Conservation (phyloP, 139 green algal genomes). For the Chlamydomonas sp. region DNA sequence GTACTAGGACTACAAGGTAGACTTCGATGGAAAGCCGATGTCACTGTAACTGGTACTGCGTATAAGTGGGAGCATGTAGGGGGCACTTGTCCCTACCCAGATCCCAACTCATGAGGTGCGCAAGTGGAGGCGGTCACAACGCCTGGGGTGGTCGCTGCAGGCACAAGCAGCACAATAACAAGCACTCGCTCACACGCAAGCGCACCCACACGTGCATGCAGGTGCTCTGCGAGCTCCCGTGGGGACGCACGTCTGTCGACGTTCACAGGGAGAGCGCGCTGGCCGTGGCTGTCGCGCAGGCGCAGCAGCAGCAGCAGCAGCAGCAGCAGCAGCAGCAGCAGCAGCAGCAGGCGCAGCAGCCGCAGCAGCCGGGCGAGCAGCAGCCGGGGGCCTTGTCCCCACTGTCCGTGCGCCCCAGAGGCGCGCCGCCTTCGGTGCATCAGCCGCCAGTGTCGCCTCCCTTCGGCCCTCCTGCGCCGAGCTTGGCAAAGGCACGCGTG, state of each 20-base stretch:
- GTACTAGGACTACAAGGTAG: too few relatives aligned
- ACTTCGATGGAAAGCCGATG: too few relatives aligned
- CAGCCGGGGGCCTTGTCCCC: background rate
- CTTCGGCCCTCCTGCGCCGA: slow-evolving; percentile 13
- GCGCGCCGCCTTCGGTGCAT: background rate
- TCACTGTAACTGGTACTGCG: too few relatives aligned
- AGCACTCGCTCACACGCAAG: too few relatives aligned
- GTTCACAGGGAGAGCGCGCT: background rate
- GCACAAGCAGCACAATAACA: too few relatives aligned
- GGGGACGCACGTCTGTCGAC: slow-evolving; percentile 29
- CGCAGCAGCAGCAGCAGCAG: slow-evolving; percentile 16
- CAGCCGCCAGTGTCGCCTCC: background rate
- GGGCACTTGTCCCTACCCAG: too few relatives aligned
- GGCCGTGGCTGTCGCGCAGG: background rate
- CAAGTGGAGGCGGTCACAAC: too few relatives aligned
- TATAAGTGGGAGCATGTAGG: too few relatives aligned
- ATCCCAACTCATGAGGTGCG: too few relatives aligned
- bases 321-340: background rate
- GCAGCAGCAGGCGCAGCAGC: slow-evolving; percentile 2
- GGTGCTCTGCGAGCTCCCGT: slow-evolving; percentile 69
- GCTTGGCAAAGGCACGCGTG: slow-evolving; percentile 33
- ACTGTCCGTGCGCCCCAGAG: background rate
- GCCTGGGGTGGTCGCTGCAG: too few relatives aligned
- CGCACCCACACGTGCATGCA: too few relatives aligned
- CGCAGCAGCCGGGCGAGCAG: background rate